Conservation (phyloP, 805 yeast species). For the Myxozyma melibiosi region DNA sequence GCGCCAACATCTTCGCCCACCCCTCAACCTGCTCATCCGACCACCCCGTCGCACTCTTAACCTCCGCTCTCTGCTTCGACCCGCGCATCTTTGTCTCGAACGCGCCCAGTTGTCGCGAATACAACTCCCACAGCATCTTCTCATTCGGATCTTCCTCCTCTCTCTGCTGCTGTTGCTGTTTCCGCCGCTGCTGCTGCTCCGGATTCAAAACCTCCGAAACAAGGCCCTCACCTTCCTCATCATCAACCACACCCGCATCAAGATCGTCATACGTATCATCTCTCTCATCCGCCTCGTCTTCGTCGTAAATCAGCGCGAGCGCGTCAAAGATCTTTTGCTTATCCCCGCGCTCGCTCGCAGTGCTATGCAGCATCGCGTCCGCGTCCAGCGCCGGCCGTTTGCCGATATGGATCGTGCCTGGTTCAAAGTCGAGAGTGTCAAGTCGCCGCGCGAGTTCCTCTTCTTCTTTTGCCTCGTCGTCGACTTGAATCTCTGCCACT, state of each 20-base stretch:
- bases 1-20: slow-evolving; percentile 78
- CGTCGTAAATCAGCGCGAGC: slow-evolving; percentile 30
- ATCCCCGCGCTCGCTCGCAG: slow-evolving; percentile 1
- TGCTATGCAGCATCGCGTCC: slow-evolving; percentile 16
- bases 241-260: slow-evolving; percentile 35
- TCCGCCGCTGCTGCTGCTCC: slow-evolving; percentile 7
- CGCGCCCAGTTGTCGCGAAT: slow-evolving; percentile 53
- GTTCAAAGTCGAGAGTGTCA: slow-evolving; percentile 26
- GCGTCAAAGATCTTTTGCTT: slow-evolving; percentile 30
- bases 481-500: not conserved
- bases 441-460: slow-evolving; percentile 13
- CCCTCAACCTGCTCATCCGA: slow-evolving; percentile 92
- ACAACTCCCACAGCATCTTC: slow-evolving; percentile 56
- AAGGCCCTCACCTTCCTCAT: not conserved
- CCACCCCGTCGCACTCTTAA: slow-evolving; percentile 52
- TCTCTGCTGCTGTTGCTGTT: slow-evolving; percentile 15
- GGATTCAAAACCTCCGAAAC: not conserved
- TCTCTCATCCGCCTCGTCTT: slow-evolving; percentile 34
- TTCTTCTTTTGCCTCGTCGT: not conserved
- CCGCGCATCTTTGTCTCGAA: slow-evolving; percentile 57
- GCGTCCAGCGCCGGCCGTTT: slow-evolving; percentile 12
- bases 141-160: slow-evolving; percentile 47
- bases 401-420: slow-evolving; percentile 25
- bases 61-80: slow-evolving; percentile 40
- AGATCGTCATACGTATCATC: slow-evolving; percentile 42